A percentile compares a stretch with the other conserved stretches of the same genome.
These are phyloP conservation scores for Acanthamoeba rhysodes DNA, from an alignment of 208 protist genomes.

Conservation along the genomic window DNA sequence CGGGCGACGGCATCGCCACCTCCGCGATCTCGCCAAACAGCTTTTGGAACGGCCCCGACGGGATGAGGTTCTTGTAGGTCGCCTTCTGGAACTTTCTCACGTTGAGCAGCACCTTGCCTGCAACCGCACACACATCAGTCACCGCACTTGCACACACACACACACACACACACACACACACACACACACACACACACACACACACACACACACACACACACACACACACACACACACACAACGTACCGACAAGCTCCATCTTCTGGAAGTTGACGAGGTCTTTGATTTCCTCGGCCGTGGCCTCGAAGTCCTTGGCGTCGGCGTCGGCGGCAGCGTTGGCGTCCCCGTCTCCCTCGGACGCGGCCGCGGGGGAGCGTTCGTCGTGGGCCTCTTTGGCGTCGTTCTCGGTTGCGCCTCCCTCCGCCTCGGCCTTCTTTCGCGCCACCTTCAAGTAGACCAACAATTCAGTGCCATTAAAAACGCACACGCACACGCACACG, in stretches of 20 bases:
- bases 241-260: slow-evolving; percentile 59
- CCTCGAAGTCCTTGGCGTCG: neutral
- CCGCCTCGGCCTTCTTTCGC: slow-evolving; percentile 3
- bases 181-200: neutral
- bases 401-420: neutral
- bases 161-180: neutral
- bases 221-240: neutral
- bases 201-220: neutral
- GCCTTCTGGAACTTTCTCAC: slow-evolving; percentile 49
- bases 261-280: slow-evolving; percentile 54
- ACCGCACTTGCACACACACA: too few species aligned
- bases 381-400: slow-evolving; percentile 30
- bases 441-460: neutral
- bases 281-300: neutral
- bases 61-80: slow-evolving; percentile 45
- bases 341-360: neutral
- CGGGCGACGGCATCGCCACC: slow-evolving; percentile 16
- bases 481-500: neutral
- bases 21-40: slow-evolving; percentile 28
- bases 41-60: slow-evolving; percentile 26
- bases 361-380: neutral
- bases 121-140: neutral
- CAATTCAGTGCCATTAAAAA: neutral
- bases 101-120: slow-evolving; percentile 19
- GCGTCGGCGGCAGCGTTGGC: neutral